Percentiles rank a stretch among this genome's conserved stretches.
These are phyloP conservation scores for Apiotrichum brassicae DNA, from an alignment of 1,284 basidiomycete species.

Conservation along the genomic window DNA sequence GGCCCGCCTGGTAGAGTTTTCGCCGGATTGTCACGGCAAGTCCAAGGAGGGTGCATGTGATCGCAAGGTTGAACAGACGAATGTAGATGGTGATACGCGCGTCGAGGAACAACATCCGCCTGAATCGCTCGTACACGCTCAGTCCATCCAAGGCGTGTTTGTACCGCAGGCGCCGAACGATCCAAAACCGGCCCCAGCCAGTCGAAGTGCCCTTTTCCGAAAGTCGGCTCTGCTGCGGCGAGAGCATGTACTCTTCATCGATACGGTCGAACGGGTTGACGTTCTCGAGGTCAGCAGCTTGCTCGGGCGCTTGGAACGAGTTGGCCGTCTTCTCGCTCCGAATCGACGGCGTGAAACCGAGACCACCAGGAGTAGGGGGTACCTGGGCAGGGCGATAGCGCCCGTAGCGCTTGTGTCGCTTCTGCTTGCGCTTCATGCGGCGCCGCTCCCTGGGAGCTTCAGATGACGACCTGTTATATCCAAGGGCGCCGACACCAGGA, in stretches of 20 bases:
- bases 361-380: slow-evolving; percentile 15
- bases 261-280: slow-evolving; percentile 20
- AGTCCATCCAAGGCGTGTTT: slow-evolving; percentile 15
- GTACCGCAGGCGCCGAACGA: not conserved
- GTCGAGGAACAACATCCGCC: slow-evolving; percentile 46
- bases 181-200: not conserved
- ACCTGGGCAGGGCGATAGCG: slow-evolving; percentile 11
- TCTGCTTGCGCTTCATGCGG: slow-evolving; percentile 2
- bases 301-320: not conserved
- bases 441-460: not conserved
- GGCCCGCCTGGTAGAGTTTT: slow-evolving; percentile 32
- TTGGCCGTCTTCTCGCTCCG: not conserved
- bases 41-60: slow-evolving; percentile 47
- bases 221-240: not conserved
- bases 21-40: slow-evolving; percentile 48
- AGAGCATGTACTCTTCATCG: slow-evolving; percentile 14
- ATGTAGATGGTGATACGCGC: slow-evolving; percentile 52
- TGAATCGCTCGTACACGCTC: slow-evolving; percentile 32
- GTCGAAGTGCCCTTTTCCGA: slow-evolving; percentile 4
- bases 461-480: not conserved
- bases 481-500: too few species aligned
- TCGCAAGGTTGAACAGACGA: slow-evolving; percentile 49
- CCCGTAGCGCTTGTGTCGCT: not conserved
- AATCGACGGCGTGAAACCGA: not conserved
- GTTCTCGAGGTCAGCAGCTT: slow-evolving; percentile 11